Conservation (phyloP, 148 eudicot species). For the Dysphania ambrosioides region DNA sequence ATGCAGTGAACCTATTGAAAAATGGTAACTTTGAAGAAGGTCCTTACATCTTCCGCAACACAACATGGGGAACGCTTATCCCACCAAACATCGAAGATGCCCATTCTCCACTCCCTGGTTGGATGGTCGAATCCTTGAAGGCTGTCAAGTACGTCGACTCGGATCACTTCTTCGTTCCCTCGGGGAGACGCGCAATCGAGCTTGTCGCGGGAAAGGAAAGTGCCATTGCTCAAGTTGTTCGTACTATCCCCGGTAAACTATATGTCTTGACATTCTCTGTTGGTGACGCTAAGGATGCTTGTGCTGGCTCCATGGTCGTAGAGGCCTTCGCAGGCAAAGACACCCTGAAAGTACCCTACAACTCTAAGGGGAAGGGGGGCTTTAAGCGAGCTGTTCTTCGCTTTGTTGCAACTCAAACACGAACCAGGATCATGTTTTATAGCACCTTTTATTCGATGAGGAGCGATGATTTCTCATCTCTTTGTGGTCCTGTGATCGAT, state of each 20-base stretch:
- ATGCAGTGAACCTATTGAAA: constrained; percentile 62
- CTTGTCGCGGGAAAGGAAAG: constrained; percentile 86
- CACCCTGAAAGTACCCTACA: constrained; percentile 68
- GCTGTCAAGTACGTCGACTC: constrained; percentile 92
- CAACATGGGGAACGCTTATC: constrained; percentile 79
- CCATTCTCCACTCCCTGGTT: constrained; percentile 82
- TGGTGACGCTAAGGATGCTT: constrained; percentile 82
- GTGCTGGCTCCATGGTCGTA: constrained; percentile 75
- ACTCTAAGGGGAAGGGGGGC: constrained; percentile 85
- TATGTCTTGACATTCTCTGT: constrained; percentile 63
- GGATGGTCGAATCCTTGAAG: constrained; percentile 87
- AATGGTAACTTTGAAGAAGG: constrained; percentile 91
- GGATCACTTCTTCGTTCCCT: constrained; percentile 68
- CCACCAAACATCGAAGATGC: constrained; percentile 91
- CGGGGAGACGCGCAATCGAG: constrained; percentile 68
- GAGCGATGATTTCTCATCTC: constrained; percentile 68
- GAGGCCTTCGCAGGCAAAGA: constrained; percentile 73
- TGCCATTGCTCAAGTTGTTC: constrained; percentile 68
- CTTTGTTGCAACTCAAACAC: constrained; percentile 46
- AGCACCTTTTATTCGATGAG: constrained; percentile 82
- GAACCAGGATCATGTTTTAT: constrained; percentile 68
- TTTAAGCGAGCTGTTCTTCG: constrained; percentile 62
- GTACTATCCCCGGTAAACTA: constrained; percentile 51
- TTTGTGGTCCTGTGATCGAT: constrained; percentile 85
- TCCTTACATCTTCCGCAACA: constrained; percentile 70